phyloP scores from a whole-genome alignment of 2,329 filamentous ascomycete genomes.

The Teratosphaeria epicoccoides region DNA sequence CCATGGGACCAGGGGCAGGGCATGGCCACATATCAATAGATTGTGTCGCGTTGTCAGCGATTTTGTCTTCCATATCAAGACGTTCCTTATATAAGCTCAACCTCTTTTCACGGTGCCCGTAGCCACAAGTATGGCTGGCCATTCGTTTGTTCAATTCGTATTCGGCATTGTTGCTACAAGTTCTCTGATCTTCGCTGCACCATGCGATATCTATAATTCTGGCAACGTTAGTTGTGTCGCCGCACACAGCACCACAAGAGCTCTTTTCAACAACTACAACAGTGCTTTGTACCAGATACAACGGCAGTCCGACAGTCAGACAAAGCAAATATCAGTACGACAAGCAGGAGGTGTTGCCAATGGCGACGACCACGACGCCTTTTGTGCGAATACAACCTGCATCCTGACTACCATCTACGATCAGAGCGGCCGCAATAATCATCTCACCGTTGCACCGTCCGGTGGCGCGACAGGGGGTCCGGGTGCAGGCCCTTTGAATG shows the following conservation, averaged over 20 bases:
- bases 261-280: conserved; percentile 45
- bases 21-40: no score
- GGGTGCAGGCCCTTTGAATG: conserved; percentile 33
- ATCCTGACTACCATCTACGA: conserved; percentile 54
- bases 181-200: conserved; percentile 41
- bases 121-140: background rate
- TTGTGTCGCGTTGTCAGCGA: no score
- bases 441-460: conserved; percentile 51
- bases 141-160: conserved; percentile 11
- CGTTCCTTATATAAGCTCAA: background rate
- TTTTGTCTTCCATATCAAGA: background rate
- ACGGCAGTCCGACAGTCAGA: conserved; percentile 43
- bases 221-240: conserved; percentile 54
- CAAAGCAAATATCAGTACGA: conserved; percentile 40
- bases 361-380: conserved; percentile 47
- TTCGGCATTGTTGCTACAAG: conserved; percentile 27
- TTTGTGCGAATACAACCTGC: conserved; percentile 52
- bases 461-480: conserved; percentile 47
- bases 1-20: no score
- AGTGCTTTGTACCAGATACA: conserved; percentile 50
- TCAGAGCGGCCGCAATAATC: conserved; percentile 51
- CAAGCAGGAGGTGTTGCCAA: conserved; percentile 53
- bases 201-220: conserved; percentile 51
- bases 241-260: conserved; percentile 55
- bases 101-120: background rate